These are phyloP conservation scores for Yarrowia sp. DNA, from an alignment of 805 yeast species.

Conservation along the genomic window DNA sequence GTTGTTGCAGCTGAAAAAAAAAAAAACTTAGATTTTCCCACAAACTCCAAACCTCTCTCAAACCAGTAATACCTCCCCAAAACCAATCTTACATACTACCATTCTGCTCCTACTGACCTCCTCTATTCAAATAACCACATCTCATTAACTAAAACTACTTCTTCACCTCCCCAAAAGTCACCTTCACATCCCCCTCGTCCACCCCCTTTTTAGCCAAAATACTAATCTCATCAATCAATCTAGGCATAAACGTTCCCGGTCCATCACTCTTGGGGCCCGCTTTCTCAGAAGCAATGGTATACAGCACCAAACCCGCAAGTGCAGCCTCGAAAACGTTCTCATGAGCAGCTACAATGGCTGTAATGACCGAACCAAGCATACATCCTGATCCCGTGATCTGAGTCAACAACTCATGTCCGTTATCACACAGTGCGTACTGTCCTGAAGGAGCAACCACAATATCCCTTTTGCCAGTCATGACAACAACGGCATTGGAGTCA, in stretches of 20 bases:
- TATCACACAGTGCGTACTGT: constrained; percentile 39
- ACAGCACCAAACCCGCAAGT: constrained; percentile 53
- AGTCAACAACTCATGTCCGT: constrained; percentile 65
- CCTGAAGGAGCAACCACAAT: constrained; percentile 40
- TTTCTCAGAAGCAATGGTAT: constrained; percentile 58
- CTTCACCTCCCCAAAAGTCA: background rate
- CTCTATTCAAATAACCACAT: too few species aligned
- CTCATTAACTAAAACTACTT: background rate
- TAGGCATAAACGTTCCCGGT: constrained; percentile 54
- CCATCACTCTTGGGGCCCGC: constrained; percentile 49
- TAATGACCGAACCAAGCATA: constrained; percentile 70
- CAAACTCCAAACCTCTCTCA: too few species aligned
- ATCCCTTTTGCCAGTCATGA: constrained; percentile 65
- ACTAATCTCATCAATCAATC: constrained; percentile 45
- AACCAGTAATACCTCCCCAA: too few species aligned
- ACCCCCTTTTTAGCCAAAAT: background rate
- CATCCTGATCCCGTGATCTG: constrained; percentile 80
- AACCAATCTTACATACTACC: too few species aligned
- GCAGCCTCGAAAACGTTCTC: constrained; percentile 47
- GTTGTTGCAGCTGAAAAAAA: too few species aligned
- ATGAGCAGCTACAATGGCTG: constrained; percentile 53
- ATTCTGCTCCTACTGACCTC: too few species aligned
- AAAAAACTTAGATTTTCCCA: too few species aligned
- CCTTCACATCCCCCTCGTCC: background rate
- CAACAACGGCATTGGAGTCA: constrained; percentile 58